phyloP scores from a whole-genome alignment of 331 rosid species.

The Acacia concinna region DNA sequence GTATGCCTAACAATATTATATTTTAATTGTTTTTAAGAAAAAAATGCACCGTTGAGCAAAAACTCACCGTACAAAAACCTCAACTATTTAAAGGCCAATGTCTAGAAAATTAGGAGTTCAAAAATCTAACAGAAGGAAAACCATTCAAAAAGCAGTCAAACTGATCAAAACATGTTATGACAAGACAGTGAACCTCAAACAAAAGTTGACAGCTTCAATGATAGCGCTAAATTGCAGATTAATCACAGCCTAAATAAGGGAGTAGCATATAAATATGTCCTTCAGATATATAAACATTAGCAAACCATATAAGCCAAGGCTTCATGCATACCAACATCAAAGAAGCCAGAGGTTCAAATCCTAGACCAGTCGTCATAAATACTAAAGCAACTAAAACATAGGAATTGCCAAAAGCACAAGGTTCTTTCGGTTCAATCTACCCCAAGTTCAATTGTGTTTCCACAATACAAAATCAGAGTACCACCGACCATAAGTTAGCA shows the following conservation, averaged over 20 bases:
- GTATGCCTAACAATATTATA: too few relatives aligned
- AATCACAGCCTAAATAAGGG: background rate
- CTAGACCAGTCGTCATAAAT: background rate
- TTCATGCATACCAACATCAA: background rate
- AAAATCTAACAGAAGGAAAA: background rate
- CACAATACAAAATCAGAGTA: background rate
- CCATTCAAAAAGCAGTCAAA: background rate
- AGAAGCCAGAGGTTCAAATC: background rate
- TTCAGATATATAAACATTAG: background rate
- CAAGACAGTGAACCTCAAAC: background rate
- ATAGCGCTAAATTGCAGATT: background rate
- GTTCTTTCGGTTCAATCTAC: conserved; percentile 13
- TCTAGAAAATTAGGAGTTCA: background rate
- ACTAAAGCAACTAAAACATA: conserved; percentile 7
- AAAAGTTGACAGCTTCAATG: background rate
- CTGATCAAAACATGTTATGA: background rate
- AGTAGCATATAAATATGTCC: background rate
- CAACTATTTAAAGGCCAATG: background rate
- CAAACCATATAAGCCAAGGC: background rate
- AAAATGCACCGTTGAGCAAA: background rate
- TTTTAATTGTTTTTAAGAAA: too few relatives aligned
- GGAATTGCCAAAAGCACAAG: background rate
- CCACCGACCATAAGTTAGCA: background rate
- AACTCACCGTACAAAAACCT: background rate
- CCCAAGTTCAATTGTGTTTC: background rate